Conservation (phyloP, 306 rosid genomes). For the Gillenia trifoliata region DNA sequence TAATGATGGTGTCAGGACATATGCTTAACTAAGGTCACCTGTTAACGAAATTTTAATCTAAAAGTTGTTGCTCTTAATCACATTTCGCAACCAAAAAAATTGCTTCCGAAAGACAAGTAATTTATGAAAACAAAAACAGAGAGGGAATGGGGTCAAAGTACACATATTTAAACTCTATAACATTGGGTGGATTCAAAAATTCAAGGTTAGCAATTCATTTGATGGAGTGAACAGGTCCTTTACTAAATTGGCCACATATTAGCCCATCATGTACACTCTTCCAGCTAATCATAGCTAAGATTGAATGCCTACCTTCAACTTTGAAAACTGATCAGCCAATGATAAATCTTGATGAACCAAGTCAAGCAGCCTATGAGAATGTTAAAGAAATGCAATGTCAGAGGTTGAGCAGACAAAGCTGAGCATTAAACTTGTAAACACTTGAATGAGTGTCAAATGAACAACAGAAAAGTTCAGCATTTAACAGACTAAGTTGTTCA, state of each 20-base stretch:
- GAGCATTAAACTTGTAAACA: slow-evolving; percentile 4
- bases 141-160: background rate
- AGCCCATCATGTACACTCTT: slow-evolving; percentile 6
- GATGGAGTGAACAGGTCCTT: background rate
- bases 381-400: slow-evolving; percentile 12
- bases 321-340: slow-evolving; percentile 83
- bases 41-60: background rate
- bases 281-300: slow-evolving; percentile 16
- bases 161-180: background rate
- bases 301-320: slow-evolving; percentile 57
- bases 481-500: no score
- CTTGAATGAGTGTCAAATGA: slow-evolving; percentile 14
- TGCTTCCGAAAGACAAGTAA: background rate
- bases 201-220: slow-evolving; percentile 1
- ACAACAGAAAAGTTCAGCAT: background rate
- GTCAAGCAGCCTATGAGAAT: slow-evolving; percentile 69
- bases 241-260: slow-evolving; percentile 8
- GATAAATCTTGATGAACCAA: slow-evolving; percentile 78
- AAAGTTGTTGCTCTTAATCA: background rate
- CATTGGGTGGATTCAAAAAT: background rate
- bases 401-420: slow-evolving; percentile 12
- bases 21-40: background rate
- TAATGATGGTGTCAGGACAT: background rate
- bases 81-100: background rate
- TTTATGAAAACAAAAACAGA: background rate